These are phyloP conservation scores for Erodium chrysanthum DNA, from an alignment of 441 rosid species.

Conservation along the genomic window DNA sequence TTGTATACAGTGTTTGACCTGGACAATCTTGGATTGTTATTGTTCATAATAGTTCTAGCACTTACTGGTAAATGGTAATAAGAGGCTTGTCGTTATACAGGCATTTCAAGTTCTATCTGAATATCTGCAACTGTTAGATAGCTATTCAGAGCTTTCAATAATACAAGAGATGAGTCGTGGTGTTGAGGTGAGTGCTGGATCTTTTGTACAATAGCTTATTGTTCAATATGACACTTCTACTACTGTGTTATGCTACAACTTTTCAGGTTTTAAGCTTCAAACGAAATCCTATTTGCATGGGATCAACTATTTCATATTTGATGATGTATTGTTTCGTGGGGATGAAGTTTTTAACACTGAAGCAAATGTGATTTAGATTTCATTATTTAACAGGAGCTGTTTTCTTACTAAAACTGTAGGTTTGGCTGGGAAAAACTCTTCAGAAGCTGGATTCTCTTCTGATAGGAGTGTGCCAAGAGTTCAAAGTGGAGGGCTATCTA, in stretches of 20 bases:
- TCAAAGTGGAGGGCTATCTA: conserved; percentile 74
- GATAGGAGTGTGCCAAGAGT: conserved; percentile 89
- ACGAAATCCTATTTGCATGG: conserved; percentile 1
- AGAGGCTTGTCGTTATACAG: conserved; percentile 33
- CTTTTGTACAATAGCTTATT: not conserved
- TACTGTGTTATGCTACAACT: not conserved
- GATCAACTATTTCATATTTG: not conserved
- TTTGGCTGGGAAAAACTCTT: conserved; percentile 96
- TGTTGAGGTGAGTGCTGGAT: conserved; percentile 60
- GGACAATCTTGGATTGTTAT: conserved; percentile 7
- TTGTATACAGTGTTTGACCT: conserved; percentile 6
- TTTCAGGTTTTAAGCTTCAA: not conserved
- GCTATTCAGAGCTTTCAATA: conserved; percentile 74
- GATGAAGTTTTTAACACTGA: conserved; percentile 9
- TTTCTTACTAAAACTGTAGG: conserved; percentile 41
- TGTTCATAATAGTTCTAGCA: conserved; percentile 8
- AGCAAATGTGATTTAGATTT: conserved; percentile 11
- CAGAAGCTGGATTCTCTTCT: conserved; percentile 88
- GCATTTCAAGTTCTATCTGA: conserved; percentile 96
- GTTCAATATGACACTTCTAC: not conserved
- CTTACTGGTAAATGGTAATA: conserved; percentile 14
- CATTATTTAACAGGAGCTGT: conserved; percentile 19
- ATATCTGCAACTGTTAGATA: conserved; percentile 87
- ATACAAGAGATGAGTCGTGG: conserved; percentile 92
- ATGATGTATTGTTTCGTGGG: not conserved